Conservation (phyloP, 768 basidiomycete genomes). For the Pisolithus sp. region DNA sequence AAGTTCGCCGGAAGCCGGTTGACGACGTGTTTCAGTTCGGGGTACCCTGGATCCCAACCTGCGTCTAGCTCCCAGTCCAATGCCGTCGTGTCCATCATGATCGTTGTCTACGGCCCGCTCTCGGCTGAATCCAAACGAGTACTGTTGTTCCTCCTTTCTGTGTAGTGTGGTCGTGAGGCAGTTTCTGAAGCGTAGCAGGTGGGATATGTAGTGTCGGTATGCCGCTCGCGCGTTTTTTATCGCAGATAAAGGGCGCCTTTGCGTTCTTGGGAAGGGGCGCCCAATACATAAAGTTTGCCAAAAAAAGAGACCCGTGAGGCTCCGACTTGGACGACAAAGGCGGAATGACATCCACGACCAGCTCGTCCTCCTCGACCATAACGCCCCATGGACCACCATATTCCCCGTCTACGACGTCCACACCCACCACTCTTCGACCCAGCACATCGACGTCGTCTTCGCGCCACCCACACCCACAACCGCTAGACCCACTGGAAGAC, state of each 20-base stretch:
- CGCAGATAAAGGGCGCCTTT: background rate
- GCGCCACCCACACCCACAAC: slow-evolving; percentile 25
- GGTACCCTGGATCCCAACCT: background rate
- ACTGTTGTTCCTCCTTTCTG: no score
- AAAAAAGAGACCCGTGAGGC: background rate
- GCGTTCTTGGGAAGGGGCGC: background rate
- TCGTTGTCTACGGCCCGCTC: background rate
- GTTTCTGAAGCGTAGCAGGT: no score
- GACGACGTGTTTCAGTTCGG: slow-evolving; percentile 51
- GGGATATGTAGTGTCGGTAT: no score
- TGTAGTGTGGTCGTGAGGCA: no score
- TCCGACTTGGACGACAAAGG: background rate
- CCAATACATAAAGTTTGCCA: no score
- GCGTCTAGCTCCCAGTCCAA: slow-evolving; percentile 23
- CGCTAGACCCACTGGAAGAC: slow-evolving; percentile 31
- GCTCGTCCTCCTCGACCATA: slow-evolving; percentile 47
- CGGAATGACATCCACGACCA: slow-evolving; percentile 28
- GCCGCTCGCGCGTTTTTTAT: background rate
- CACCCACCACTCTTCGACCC: slow-evolving; percentile 38
- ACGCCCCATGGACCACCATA: slow-evolving; percentile 32
- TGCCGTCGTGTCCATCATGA: slow-evolving; percentile 15
- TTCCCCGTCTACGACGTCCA: slow-evolving; percentile 30
- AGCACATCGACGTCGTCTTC: slow-evolving; percentile 25
- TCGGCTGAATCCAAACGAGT: no score
- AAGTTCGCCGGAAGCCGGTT: slow-evolving; percentile 54